Evolutionary conservation across 164 flowering plant species (phyloP), one percentile per base, ranked within the genome.

Genomic region (Tetrastigma voinierianum): DNA sequence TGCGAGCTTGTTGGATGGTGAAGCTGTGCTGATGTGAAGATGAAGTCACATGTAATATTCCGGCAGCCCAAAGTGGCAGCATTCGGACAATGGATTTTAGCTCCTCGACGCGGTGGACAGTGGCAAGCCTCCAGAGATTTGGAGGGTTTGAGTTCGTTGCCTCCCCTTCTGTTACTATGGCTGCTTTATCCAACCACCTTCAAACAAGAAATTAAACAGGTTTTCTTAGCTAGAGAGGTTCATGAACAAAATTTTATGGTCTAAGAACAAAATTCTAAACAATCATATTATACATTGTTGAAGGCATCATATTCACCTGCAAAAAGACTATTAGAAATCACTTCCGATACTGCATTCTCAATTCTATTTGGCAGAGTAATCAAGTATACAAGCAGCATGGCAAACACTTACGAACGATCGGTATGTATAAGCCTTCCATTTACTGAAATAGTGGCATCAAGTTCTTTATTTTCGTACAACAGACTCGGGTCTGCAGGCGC

Each of bases 341-440:
- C n/a, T n/a, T n/a, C n/a, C n/a, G n/a, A n/a, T n/a, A n/a, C 40
- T 32, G 40, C 40, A 2, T 32, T 32, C 40, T 32, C 40, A 32
- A 32, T 32, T 32, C 40, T 32, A 32, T 32, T 32, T 32, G 3
- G 40, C 40, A 32, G 40, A 32, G 8, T 32, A 32, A 32, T 32
- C 40, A 32, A 32, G n/a, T 49, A 49, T 12, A 49, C n/a, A 5
- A 14, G n/a, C n/a, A n/a, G 32, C 11, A 13, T 59, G n/a, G n/a
- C n/a, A n/a, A n/a, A n/a, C n/a, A 23, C 81, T 78, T 79, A 88
- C 94, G 78, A 79, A 79, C 52, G 85, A 51, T 87, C 52, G 16
- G 91, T 72, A 54, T 85, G 94, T 14, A 81, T 61, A 64, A 89
- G 91, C 74, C 80, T 81, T 60, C 91, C 94, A 24, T 79, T 55